Percentiles rank a stretch among this genome's conserved stretches.
Conservation (phyloP, 768 basidiomycete genomes). For the Paxillus rubicundulus region DNA sequence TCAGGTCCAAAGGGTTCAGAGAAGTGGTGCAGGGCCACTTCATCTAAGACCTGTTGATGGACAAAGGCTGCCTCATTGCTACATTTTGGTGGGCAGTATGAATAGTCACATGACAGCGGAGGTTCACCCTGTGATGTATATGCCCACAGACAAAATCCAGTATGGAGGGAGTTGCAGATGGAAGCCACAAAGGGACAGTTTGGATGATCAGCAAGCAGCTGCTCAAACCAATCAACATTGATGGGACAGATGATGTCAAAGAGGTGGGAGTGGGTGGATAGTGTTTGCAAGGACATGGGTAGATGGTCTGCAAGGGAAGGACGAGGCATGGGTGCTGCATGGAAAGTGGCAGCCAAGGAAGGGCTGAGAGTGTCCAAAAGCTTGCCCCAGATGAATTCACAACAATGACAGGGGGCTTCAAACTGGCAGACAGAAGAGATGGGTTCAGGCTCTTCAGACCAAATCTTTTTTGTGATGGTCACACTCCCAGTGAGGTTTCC, state of each 20-base stretch:
- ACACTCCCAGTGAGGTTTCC: background rate
- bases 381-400: background rate
- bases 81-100: no score
- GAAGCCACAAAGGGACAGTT: no score
- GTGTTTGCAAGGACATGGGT: constrained; percentile 13
- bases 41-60: background rate
- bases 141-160: no score
- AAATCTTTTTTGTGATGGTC: background rate
- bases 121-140: no score
- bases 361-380: background rate
- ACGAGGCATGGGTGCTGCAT: background rate
- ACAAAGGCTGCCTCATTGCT: no score
- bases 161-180: no score
- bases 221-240: constrained; percentile 31
- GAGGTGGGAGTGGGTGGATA: constrained; percentile 23
- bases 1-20: constrained; percentile 22
- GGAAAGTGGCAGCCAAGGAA: background rate
- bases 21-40: background rate
- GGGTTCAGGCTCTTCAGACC: background rate
- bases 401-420: background rate
- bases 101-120: no score
- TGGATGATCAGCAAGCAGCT: constrained; percentile 13
- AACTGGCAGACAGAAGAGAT: background rate
- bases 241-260: constrained; percentile 40
- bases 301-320: constrained; percentile 15